Evolutionary conservation across 2,329 filamentous ascomycete genomes (phyloP), one percentile per base, ranked within the genome.

Genomic region (Aureobasidium subglaciale): DNA sequence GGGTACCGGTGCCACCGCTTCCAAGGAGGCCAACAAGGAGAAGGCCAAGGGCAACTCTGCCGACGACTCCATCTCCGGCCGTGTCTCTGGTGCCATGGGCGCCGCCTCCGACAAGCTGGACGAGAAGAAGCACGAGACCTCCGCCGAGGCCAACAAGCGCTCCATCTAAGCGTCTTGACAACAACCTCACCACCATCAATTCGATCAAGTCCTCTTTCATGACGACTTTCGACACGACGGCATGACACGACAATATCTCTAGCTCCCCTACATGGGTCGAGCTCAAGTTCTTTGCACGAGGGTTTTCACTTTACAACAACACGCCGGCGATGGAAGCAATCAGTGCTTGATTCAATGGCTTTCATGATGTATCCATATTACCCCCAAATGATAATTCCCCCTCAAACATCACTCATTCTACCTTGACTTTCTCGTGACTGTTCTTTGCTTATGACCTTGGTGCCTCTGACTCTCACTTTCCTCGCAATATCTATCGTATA

Each of bases 51-150:
- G 52, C 40, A 45, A 45, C 52, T 30, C 82, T 67, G 63, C 63
- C 52, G 72, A 83, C 66, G 75, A 75, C 59, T 61, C 63, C 62
- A 4, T 83, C 57, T 67, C 72, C 66, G 82, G 78, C 67, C 82
- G 83, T 60, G 73, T 73, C 64, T 72, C 69, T 43, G 79, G 78
- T 59, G 79, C 76, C 56, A 72, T 77, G 65, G 75, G 76, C 60
- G 78, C 79, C 52, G 61, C 72, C 41, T 60, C 63, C 58, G 77
- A 82, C 73, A 82, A 82, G 76, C 41, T 75, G 37, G 72, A 80
- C 60, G 71, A 82, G 74, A 58, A 62, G 61, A 73, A 74, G 68
- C 78, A 81, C 71, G 72, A 81, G 61, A 65, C 65, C 62, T 68
- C 73, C 62, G 74, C 73, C 61, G 68, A 72, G 65, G 73, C 72